Evolutionary conservation across 208 protist species (phyloP).

Genomic region (Trypanosoma avium): DNA sequence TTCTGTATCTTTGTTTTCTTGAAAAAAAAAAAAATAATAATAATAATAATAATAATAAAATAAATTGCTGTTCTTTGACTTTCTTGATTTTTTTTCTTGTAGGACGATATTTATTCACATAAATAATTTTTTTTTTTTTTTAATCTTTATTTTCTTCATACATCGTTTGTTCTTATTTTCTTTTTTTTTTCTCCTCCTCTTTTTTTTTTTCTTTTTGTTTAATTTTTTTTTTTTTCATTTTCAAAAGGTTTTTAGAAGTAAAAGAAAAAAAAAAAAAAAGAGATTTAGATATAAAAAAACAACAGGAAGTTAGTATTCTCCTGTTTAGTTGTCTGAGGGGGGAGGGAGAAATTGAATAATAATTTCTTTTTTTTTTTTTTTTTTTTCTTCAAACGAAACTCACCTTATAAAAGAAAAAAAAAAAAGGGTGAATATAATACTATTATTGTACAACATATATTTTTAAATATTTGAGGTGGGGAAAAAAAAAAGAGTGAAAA

Average conservation of each 20-base stretch:
- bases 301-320: too few species aligned
- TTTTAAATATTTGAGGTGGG: too few species aligned
- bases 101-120: not conserved
- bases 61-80: conserved; percentile 11
- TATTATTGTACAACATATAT: too few species aligned
- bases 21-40: not conserved
- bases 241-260: too few species aligned
- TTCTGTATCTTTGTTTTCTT: conserved; percentile 30
- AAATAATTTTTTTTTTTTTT: not conserved
- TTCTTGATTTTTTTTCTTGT: not conserved
- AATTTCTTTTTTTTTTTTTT: not conserved
- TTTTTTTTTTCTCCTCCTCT: not conserved
- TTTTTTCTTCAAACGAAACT: too few species aligned
- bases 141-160: too few species aligned
- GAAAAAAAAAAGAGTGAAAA: too few species aligned
- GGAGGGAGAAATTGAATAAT: too few species aligned
- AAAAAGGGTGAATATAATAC: too few species aligned
- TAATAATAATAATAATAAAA: not conserved
- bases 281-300: too few species aligned
- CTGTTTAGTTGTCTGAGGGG: too few species aligned
- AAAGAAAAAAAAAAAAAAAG: conserved; percentile 2
- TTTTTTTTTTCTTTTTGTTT: not conserved
- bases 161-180: conserved; percentile 12
- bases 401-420: too few species aligned
- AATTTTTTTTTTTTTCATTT: not conserved